phyloP scores from a whole-genome alignment of 2,329 filamentous ascomycete species.

The Pseudogymnoascus sp. region DNA sequence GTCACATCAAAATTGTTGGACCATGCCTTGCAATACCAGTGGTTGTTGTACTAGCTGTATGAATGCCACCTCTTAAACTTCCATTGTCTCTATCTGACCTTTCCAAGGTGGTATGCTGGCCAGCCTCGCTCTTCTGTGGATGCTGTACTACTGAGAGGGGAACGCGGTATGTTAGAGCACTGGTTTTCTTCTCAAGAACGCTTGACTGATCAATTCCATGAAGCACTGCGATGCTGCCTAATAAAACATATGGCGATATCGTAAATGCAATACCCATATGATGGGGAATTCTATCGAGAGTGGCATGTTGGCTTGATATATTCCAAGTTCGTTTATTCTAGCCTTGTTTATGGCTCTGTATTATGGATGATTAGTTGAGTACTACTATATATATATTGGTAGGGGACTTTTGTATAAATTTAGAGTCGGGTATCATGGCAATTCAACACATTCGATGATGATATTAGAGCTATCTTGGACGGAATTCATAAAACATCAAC shows the following conservation, averaged over 20 bases:
- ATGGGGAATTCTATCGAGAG: not conserved
- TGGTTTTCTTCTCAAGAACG: not conserved
- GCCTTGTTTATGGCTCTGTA: not conserved
- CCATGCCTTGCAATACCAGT: conserved; percentile 18
- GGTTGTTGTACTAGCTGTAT: conserved; percentile 43
- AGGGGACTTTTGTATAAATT: not conserved
- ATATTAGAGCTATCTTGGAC: not conserved
- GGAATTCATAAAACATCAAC: not conserved
- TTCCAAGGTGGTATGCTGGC: conserved; percentile 45
- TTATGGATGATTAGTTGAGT: not conserved
- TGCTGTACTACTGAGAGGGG: conserved; percentile 47
- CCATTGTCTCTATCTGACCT: conserved; percentile 7
- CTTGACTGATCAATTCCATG: not conserved
- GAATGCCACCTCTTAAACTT: conserved; percentile 21
- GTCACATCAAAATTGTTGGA: conserved; percentile 30
- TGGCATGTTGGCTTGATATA: not conserved
- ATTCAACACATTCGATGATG: not conserved
- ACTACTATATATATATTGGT: not conserved
- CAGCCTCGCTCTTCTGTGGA: conserved; percentile 48
- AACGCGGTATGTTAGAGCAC: conserved; percentile 25
- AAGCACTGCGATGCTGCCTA: conserved; percentile 4
- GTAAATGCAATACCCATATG: conserved; percentile 1
- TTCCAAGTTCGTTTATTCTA: not conserved
- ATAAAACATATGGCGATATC: not conserved
- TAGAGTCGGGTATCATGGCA: not conserved